Conservation (phyloP, 2,329 filamentous ascomycete genomes). For the Penicillium palitans region DNA sequence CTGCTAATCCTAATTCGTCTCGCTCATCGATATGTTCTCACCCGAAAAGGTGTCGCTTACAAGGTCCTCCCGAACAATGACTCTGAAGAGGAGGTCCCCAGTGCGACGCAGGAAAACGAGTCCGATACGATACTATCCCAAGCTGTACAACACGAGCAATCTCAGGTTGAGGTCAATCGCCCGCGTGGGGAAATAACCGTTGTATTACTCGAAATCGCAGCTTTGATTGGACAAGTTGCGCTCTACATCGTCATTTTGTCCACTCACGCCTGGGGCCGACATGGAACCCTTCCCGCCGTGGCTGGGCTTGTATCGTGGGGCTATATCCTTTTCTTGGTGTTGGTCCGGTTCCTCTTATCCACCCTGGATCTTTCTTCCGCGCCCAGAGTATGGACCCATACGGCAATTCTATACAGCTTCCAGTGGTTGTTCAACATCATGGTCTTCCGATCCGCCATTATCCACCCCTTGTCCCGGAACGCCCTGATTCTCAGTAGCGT, state of each 20-base stretch:
- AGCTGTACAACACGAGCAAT: conserved; percentile 51
- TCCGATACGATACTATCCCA: conserved; percentile 57
- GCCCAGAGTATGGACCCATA: conserved; percentile 87
- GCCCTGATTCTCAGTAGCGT: conserved; percentile 66
- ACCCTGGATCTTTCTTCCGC: conserved; percentile 63
- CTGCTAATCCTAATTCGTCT: conserved; percentile 63
- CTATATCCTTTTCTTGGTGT: conserved; percentile 74
- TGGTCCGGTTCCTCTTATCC: conserved; percentile 67
- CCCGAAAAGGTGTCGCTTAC: conserved; percentile 60
- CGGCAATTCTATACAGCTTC: conserved; percentile 74
- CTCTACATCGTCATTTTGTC: conserved; percentile 67
- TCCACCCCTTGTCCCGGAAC: conserved; percentile 68
- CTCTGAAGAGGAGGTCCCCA: conserved; percentile 51
- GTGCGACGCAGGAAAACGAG: conserved; percentile 56
- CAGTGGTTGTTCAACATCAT: conserved; percentile 78
- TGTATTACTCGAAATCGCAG: conserved; percentile 71
- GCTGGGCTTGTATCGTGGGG: conserved; percentile 73
- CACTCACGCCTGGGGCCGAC: conserved; percentile 59
- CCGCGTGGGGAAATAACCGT: conserved; percentile 72
- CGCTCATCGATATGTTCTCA: conserved; percentile 54
- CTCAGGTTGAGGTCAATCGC: conserved; percentile 65
- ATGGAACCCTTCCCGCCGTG: conserved; percentile 61
- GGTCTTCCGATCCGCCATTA: conserved; percentile 79
- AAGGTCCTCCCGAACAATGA: conserved; percentile 41
- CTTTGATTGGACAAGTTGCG: conserved; percentile 69